These are phyloP conservation scores for Metschnikowia lachancei DNA, from an alignment of 805 yeast genomes.

Conservation along the genomic window DNA sequence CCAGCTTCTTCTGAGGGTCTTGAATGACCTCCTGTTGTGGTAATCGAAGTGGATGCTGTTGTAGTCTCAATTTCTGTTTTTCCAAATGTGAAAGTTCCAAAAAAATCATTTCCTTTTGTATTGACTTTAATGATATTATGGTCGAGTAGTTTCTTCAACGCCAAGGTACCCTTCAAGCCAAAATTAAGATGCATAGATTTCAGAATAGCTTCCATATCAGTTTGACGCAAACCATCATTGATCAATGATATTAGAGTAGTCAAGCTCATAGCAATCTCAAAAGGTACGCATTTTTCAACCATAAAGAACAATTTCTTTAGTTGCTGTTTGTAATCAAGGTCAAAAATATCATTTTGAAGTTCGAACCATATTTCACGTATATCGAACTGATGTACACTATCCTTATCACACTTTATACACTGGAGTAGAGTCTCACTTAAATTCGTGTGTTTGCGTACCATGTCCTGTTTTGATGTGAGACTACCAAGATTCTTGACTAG, in stretches of 20 bases:
- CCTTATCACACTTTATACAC: slow-evolving; percentile 35
- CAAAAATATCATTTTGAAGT: slow-evolving; percentile 69
- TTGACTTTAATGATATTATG: slow-evolving; percentile 45
- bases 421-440: slow-evolving; percentile 65
- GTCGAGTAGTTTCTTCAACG: slow-evolving; percentile 49
- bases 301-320: slow-evolving; percentile 37
- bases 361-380: slow-evolving; percentile 49
- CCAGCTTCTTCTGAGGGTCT: slow-evolving; percentile 12
- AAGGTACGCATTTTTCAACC: slow-evolving; percentile 31
- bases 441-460: slow-evolving; percentile 68
- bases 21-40: slow-evolving; percentile 6
- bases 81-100: slow-evolving; percentile 22
- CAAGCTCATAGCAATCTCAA: slow-evolving; percentile 49
- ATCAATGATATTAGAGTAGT: slow-evolving; percentile 58
- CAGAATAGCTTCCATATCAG: slow-evolving; percentile 55
- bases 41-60: slow-evolving; percentile 11
- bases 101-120: slow-evolving; percentile 22
- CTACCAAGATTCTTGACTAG: slow-evolving; percentile 70
- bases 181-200: slow-evolving; percentile 57
- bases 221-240: slow-evolving; percentile 65
- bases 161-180: slow-evolving; percentile 54
- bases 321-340: slow-evolving; percentile 36
- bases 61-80: slow-evolving; percentile 17
- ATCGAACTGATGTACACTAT: slow-evolving; percentile 22
- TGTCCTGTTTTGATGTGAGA: slow-evolving; percentile 64